Percentiles rank a stretch among this genome's conserved stretches.
Evolutionary conservation across 2,329 filamentous ascomycete species (phyloP).

Genomic region (Zymoseptoria tritici): DNA sequence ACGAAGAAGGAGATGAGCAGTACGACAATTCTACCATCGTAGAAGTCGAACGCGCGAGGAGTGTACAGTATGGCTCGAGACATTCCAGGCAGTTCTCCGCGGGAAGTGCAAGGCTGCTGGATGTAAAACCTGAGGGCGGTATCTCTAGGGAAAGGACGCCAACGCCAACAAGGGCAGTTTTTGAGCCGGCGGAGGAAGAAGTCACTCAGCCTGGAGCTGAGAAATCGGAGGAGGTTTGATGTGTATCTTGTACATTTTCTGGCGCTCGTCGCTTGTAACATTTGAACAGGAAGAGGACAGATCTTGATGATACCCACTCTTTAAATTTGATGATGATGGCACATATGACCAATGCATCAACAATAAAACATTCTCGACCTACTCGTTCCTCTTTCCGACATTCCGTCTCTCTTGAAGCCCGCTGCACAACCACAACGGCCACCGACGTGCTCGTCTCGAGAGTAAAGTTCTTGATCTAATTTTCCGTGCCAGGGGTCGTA

Average conservation of each 20-base stretch:
- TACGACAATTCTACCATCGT: constrained; percentile 12
- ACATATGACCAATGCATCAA: background rate
- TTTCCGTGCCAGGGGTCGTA: too few relatives aligned
- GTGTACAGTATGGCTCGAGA: constrained; percentile 55
- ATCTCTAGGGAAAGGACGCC: constrained; percentile 31
- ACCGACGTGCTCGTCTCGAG: too few relatives aligned
- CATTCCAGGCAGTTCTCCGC: constrained; percentile 68
- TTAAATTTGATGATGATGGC: background rate
- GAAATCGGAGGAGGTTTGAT: background rate
- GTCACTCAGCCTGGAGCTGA: background rate
- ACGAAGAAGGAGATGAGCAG: constrained; percentile 18
- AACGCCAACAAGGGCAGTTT: background rate
- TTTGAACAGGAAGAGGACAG: background rate
- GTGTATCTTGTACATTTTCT: background rate
- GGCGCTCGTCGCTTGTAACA: background rate
- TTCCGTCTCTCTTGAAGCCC: too few relatives aligned
- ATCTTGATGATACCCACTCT: background rate
- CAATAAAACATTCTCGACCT: too few relatives aligned
- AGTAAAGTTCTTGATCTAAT: too few relatives aligned
- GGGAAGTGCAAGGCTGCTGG: constrained; percentile 67
- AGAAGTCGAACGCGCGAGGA: constrained; percentile 54
- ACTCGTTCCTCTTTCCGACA: too few relatives aligned
- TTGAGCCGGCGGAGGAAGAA: background rate
- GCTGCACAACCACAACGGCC: too few relatives aligned
- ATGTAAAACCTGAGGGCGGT: constrained; percentile 28